Percentiles rank a stretch among this genome's conserved stretches.
Conservation (phyloP, 495 filamentous ascomycete genomes). For the Thermochaetoides thermophila region DNA sequence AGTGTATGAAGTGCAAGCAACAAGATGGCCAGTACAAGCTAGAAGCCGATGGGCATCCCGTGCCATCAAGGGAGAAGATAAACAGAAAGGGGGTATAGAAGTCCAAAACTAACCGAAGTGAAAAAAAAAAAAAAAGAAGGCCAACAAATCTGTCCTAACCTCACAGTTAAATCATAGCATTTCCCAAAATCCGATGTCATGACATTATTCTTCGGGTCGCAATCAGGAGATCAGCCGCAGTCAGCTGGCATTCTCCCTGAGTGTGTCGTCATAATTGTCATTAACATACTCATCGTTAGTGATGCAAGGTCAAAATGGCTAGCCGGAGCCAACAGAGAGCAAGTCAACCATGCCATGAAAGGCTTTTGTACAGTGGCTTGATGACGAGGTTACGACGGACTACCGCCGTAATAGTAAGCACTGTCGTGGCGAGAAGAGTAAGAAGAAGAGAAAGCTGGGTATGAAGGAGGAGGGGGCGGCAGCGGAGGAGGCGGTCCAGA, state of each 20-base stretch:
- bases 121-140: background rate
- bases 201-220: constrained; percentile 3
- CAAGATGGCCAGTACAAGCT: too few relatives aligned
- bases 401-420: constrained; percentile 1
- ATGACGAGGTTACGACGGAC: too few relatives aligned
- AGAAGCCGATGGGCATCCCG: too few relatives aligned
- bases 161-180: too few relatives aligned
- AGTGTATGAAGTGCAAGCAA: too few relatives aligned
- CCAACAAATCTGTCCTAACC: too few relatives aligned
- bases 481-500: background rate
- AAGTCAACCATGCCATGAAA: background rate
- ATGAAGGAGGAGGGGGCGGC: constrained; percentile 9
- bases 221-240: background rate
- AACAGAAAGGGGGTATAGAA: too few relatives aligned
- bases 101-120: background rate
- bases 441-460: constrained; percentile 5
- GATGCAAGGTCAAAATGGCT: too few relatives aligned
- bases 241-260: too few relatives aligned
- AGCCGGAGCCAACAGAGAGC: too few relatives aligned
- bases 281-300: constrained; percentile 1
- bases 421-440: constrained; percentile 3
- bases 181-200: too few relatives aligned
- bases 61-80: too few relatives aligned
- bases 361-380: background rate
- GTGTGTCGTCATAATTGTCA: constrained; percentile 3